Conservation (phyloP, 2,329 filamentous ascomycete genomes). For the Fusarium xyrophilum region DNA sequence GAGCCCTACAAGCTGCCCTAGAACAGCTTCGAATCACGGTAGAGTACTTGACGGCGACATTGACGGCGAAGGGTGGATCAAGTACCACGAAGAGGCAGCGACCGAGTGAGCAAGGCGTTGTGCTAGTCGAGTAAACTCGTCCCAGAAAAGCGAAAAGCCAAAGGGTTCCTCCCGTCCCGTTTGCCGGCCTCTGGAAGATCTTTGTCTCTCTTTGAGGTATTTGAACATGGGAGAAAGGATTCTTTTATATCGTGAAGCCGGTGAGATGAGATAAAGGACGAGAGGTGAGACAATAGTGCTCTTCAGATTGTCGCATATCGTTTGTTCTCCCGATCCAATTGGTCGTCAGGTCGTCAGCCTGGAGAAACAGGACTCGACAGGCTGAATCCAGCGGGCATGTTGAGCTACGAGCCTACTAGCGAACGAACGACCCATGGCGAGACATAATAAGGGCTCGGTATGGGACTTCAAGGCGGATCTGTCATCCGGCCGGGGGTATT, state of each 20-base stretch:
- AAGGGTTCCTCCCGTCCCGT: constrained; percentile 42
- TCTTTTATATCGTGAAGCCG: neutral
- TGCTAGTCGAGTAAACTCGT: constrained; percentile 38
- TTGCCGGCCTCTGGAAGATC: constrained; percentile 29
- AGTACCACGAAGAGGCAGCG: constrained; percentile 29
- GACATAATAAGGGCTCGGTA: constrained; percentile 40
- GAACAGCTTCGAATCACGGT: neutral
- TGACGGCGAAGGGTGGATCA: constrained; percentile 9
- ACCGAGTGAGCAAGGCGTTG: constrained; percentile 39
- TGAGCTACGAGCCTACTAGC: constrained; percentile 41
- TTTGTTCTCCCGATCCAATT: constrained; percentile 28
- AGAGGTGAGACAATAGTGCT: constrained; percentile 7
- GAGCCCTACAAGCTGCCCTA: neutral
- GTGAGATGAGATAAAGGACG: neutral
- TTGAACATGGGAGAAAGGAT: neutral
- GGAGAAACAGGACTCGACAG: constrained; percentile 39
- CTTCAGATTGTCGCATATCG: constrained; percentile 13
- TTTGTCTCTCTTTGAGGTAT: constrained; percentile 17
- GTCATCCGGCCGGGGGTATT: constrained; percentile 36
- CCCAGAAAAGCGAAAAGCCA: constrained; percentile 34
- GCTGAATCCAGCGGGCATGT: constrained; percentile 43
- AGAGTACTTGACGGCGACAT: constrained; percentile 17
- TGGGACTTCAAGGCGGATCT: constrained; percentile 40
- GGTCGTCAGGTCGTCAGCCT: constrained; percentile 32
- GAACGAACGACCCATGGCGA: constrained; percentile 36